phyloP scores from a whole-genome alignment of 2,329 filamentous ascomycete species.

The Talaromyces sp. region DNA sequence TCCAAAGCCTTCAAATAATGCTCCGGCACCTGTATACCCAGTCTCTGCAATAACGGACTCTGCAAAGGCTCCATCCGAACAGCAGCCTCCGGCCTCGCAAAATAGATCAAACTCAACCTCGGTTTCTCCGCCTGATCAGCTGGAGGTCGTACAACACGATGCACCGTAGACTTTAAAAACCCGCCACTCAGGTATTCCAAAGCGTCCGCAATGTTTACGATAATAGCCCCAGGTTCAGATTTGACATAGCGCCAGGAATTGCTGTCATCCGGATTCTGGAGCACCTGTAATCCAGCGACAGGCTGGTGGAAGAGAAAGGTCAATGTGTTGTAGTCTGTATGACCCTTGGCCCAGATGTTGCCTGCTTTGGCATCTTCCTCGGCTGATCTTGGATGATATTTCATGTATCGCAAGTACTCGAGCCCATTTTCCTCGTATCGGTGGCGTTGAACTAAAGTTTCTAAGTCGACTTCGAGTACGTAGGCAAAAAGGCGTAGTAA shows the following conservation, averaged over 20 bases:
- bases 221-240: conserved; percentile 50
- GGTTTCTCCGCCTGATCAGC: conserved; percentile 42
- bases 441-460: conserved; percentile 56
- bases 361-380: conserved; percentile 49
- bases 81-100: conserved; percentile 13
- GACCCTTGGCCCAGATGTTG: conserved; percentile 48
- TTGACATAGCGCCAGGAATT: conserved; percentile 52
- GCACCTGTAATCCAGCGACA: conserved; percentile 56
- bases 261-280: conserved; percentile 32
- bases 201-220: conserved; percentile 52
- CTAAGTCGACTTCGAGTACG: conserved; percentile 58
- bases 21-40: conserved; percentile 11
- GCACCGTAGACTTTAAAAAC: conserved; percentile 50
- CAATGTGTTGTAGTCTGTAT: conserved; percentile 57
- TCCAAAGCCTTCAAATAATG: conserved; percentile 14
- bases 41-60: conserved; percentile 14
- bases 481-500: conserved; percentile 61
- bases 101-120: conserved; percentile 13
- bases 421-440: conserved; percentile 58
- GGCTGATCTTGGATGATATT: conserved; percentile 50
- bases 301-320: conserved; percentile 60
- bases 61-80: conserved; percentile 11
- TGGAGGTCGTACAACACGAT: conserved; percentile 50
- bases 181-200: conserved; percentile 51
- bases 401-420: conserved; percentile 62